phyloP scores from a whole-genome alignment of 2,329 filamentous ascomycete species.

The Aspergillus unguis region DNA sequence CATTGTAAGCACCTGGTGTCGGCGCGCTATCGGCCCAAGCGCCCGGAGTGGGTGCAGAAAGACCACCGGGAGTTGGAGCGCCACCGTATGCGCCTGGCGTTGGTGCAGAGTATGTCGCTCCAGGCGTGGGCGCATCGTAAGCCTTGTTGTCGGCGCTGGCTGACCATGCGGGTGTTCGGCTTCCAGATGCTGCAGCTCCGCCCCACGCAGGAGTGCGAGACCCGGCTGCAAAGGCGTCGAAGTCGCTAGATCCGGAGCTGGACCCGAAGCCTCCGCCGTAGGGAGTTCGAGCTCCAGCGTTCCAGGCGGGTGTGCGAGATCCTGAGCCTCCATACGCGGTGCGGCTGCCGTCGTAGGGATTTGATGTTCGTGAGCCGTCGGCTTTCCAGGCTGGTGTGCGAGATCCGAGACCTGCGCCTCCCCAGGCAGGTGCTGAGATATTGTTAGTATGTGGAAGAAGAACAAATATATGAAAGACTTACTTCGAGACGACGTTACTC shows the following conservation, averaged over 20 bases:
- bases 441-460: slow-evolving; percentile 23
- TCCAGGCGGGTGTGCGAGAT: slow-evolving; percentile 70
- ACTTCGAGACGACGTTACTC: slow-evolving; percentile 56
- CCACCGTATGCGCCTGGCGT: slow-evolving; percentile 56
- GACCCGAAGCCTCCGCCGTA: slow-evolving; percentile 57
- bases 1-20: slow-evolving; percentile 46
- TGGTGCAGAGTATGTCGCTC: slow-evolving; percentile 62
- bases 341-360: slow-evolving; percentile 66
- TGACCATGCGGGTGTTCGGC: slow-evolving; percentile 47
- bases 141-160: slow-evolving; percentile 32
- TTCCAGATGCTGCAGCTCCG: slow-evolving; percentile 43
- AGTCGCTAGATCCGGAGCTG: slow-evolving; percentile 62
- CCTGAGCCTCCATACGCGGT: slow-evolving; percentile 70
- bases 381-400: slow-evolving; percentile 56
- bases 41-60: slow-evolving; percentile 54
- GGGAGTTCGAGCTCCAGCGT: slow-evolving; percentile 71
- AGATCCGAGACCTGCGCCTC: slow-evolving; percentile 36
- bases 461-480: slow-evolving; percentile 39
- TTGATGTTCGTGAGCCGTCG: slow-evolving; percentile 52
- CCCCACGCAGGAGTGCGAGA: slow-evolving; percentile 75
- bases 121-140: slow-evolving; percentile 74
- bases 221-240: slow-evolving; percentile 65
- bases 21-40: slow-evolving; percentile 45
- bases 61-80: slow-evolving; percentile 65
- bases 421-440: slow-evolving; percentile 41